Percentiles rank a stretch among this genome's conserved stretches.
These are phyloP conservation scores for Tolypocladium amazonense DNA, from an alignment of 2,329 filamentous ascomycete species.

Conservation along the genomic window DNA sequence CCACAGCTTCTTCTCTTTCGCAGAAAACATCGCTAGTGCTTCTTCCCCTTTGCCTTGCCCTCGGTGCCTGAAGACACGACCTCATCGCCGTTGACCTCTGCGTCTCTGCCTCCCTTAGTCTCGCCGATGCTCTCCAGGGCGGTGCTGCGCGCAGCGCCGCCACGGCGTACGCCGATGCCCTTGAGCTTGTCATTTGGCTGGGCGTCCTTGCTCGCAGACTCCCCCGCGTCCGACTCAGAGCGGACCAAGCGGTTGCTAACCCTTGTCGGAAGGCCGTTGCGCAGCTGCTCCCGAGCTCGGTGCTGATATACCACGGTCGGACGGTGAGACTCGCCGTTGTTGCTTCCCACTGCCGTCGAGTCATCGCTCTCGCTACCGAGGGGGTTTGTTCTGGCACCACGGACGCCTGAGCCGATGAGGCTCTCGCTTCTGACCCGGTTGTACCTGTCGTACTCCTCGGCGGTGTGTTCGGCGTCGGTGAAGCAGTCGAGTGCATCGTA, in stretches of 20 bases:
- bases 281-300: constrained; percentile 14
- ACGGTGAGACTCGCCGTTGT: background rate
- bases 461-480: constrained; percentile 43
- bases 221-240: background rate
- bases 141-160: background rate
- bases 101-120: background rate
- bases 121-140: constrained; percentile 2
- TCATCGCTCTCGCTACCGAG: constrained; percentile 25
- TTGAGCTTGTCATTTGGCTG: constrained; percentile 17
- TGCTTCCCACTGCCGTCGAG: constrained; percentile 15
- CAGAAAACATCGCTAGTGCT: background rate
- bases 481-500: constrained; percentile 78
- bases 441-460: constrained; percentile 52
- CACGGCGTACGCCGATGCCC: constrained; percentile 13
- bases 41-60: background rate
- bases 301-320: constrained; percentile 11
- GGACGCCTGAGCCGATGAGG: constrained; percentile 28
- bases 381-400: constrained; percentile 8
- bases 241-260: background rate
- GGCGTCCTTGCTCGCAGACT: background rate
- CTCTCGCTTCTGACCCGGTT: constrained; percentile 39
- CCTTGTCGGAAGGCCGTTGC: background rate
- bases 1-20: background rate
- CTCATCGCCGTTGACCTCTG: background rate
- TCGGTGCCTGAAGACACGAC: background rate